phyloP scores from a whole-genome alignment of 768 basidiomycete genomes.

The Fomitopsis serialis region DNA sequence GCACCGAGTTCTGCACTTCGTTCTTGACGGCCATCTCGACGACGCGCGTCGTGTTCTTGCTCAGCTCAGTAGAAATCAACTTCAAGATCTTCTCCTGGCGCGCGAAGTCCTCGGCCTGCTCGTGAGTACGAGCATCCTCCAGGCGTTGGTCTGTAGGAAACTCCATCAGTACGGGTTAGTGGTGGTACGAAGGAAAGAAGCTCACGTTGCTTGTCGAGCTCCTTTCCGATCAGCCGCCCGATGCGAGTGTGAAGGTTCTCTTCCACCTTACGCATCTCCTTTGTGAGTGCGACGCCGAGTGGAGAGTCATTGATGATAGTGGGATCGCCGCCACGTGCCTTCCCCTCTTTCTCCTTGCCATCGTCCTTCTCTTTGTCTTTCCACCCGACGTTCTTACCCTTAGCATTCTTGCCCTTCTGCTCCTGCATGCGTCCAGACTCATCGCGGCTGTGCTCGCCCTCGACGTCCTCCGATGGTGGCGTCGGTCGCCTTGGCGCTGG shows the following conservation, averaged over 20 bases:
- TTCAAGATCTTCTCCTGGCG: conserved; percentile 89
- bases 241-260: conserved; percentile 73
- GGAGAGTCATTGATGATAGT: conserved; percentile 43
- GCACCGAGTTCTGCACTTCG: conserved; percentile 79
- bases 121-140: conserved; percentile 73
- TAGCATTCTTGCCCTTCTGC: conserved; percentile 41
- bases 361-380: conserved; percentile 44
- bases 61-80: conserved; percentile 81
- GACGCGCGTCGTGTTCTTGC: conserved; percentile 81
- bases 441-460: conserved; percentile 57
- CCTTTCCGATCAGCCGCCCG: conserved; percentile 74
- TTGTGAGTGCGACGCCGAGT: conserved; percentile 54
- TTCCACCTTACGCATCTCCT: conserved; percentile 81
- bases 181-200: conserved; percentile 10
- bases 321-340: conserved; percentile 25
- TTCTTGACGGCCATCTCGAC: conserved; percentile 86
- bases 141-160: conserved; percentile 63
- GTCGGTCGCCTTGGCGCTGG: conserved; percentile 43
- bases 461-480: conserved; percentile 72
- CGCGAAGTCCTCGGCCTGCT: conserved; percentile 75
- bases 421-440: conserved; percentile 47
- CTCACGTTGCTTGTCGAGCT: conserved; percentile 89
- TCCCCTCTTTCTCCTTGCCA: conserved; percentile 38
- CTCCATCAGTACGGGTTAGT: neutral
- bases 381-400: conserved; percentile 57